phyloP scores from a whole-genome alignment of 225 moss, liverwort and hornwort genomes.

The Bryoerythrophyllum caledonicum region DNA sequence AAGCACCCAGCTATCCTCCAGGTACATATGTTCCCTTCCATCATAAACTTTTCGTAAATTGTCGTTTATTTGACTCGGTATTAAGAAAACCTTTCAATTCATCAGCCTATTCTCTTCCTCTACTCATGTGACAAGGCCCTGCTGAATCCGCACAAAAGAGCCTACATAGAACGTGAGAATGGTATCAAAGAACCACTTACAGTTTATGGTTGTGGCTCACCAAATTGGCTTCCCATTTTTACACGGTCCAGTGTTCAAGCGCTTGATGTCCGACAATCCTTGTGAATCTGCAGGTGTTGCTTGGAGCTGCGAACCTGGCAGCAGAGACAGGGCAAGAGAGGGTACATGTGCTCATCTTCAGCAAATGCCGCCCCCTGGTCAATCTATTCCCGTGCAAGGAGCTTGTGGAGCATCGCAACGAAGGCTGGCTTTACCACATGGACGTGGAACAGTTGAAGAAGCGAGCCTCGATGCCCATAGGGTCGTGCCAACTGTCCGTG shows the following conservation, averaged over 20 bases:
- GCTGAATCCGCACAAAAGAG: too few relatives aligned
- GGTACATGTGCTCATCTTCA: slow-evolving; percentile 55
- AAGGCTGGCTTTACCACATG: slow-evolving; percentile 68
- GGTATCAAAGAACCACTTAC: too few relatives aligned
- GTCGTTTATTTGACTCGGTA: neutral
- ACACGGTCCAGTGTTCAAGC: too few relatives aligned
- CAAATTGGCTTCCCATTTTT: too few relatives aligned
- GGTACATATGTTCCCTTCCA: slow-evolving; percentile 11
- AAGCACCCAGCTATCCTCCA: slow-evolving; percentile 25
- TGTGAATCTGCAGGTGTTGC: slow-evolving; percentile 35
- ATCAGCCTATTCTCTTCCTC: too few relatives aligned
- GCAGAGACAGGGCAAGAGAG: slow-evolving; percentile 34
- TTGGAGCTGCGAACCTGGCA: slow-evolving; percentile 64
- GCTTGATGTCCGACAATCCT: neutral
- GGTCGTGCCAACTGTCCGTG: slow-evolving; percentile 63
- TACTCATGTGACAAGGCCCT: too few relatives aligned
- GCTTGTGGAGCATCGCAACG: slow-evolving; percentile 58
- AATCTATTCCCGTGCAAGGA: slow-evolving; percentile 64
- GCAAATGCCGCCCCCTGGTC: slow-evolving; percentile 62
- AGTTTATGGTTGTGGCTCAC: too few relatives aligned
- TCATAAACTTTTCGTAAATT: neutral
- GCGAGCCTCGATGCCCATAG: slow-evolving; percentile 52
- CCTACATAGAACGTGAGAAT: too few relatives aligned
- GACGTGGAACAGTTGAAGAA: slow-evolving; percentile 40
- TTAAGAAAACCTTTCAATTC: neutral